These are phyloP conservation scores for Cryphonectria nitschkei DNA, from an alignment of 2,329 filamentous ascomycete genomes.

Conservation along the genomic window DNA sequence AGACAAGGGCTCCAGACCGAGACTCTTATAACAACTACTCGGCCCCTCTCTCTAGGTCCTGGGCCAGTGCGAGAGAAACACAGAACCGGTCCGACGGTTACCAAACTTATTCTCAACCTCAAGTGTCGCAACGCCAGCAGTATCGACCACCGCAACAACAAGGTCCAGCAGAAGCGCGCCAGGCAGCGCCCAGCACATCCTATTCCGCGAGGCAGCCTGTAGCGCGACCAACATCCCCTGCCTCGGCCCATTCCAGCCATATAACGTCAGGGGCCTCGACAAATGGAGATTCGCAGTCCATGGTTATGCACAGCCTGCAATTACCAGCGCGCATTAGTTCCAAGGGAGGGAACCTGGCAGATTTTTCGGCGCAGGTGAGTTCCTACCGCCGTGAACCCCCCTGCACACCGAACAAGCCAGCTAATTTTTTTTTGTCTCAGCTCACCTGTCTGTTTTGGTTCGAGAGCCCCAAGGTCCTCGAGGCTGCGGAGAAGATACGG, in stretches of 20 bases:
- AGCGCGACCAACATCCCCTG: conserved; percentile 44
- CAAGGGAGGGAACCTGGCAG: conserved; percentile 74
- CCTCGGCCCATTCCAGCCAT: conserved; percentile 37
- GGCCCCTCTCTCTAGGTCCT: conserved; percentile 22
- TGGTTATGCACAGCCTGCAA: conserved; percentile 65
- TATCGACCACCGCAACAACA: conserved; percentile 21
- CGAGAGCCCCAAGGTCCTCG: conserved; percentile 79
- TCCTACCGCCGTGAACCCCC: background rate
- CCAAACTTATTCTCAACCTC: conserved; percentile 19
- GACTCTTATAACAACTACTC: conserved; percentile 20
- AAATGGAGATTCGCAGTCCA: conserved; percentile 46
- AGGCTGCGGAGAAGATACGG: conserved; percentile 69
- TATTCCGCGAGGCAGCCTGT: conserved; percentile 40
- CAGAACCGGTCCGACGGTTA: conserved; percentile 24
- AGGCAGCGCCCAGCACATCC: conserved; percentile 12
- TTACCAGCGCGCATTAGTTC: conserved; percentile 77
- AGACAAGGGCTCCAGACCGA: conserved; percentile 17
- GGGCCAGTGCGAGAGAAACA: conserved; percentile 20
- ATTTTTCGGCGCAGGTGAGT: conserved; percentile 80
- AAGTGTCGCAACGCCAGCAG: conserved; percentile 19
- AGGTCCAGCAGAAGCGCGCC: conserved; percentile 13
- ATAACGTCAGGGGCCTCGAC: conserved; percentile 38
- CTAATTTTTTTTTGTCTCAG: conserved; percentile 47
- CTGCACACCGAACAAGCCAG: background rate
- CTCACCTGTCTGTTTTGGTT: conserved; percentile 99